Conservation (phyloP, 1,139 yeast species). For the Candida frijolesensis region DNA sequence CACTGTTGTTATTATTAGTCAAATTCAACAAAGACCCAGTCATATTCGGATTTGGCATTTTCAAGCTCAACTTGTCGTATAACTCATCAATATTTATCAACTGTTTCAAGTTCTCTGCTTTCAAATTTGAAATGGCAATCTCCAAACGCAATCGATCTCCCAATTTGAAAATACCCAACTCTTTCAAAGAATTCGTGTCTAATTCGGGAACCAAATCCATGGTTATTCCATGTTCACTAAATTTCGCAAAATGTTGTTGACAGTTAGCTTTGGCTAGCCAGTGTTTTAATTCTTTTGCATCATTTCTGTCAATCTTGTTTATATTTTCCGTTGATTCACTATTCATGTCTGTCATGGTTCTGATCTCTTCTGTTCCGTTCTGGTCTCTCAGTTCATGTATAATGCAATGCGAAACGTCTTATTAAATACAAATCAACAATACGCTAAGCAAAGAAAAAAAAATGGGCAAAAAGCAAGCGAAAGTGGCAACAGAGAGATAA, state of each 20-base stretch:
- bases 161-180: constrained; percentile 71
- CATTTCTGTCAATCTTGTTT: constrained; percentile 7
- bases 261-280: constrained; percentile 43
- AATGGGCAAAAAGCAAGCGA: not conserved
- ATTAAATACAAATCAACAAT: not conserved
- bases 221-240: constrained; percentile 55
- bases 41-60: not conserved
- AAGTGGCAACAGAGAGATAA: no score
- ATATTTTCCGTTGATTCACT: not conserved
- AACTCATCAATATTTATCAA: constrained; percentile 35
- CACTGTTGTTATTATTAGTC: constrained; percentile 2
- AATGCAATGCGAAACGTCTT: constrained; percentile 1
- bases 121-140: constrained; percentile 50
- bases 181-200: constrained; percentile 69
- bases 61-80: constrained; percentile 13
- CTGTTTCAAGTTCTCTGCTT: constrained; percentile 38
- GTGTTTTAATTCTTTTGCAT: constrained; percentile 29
- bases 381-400: not conserved
- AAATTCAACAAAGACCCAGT: constrained; percentile 2
- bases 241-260: constrained; percentile 37
- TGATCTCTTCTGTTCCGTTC: no score
- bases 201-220: constrained; percentile 62
- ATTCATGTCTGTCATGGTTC: not conserved
- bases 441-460: not conserved
- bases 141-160: constrained; percentile 81